phyloP scores from a whole-genome alignment of 1,284 basidiomycete species.

The Butyriboletus regius region DNA sequence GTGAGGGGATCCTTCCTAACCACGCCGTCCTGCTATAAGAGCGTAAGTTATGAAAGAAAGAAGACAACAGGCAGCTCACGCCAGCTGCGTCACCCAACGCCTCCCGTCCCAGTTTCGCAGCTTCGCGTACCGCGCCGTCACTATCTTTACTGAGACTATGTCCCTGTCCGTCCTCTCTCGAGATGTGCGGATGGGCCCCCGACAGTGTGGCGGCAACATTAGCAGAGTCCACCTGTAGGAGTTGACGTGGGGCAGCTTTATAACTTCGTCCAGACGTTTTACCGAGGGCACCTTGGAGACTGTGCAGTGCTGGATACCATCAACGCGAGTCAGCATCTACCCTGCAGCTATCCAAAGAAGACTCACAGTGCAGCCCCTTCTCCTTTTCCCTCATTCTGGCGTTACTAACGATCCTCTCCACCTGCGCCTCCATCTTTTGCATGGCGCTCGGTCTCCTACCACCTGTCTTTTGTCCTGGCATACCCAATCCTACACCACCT shows the following conservation, averaged over 20 bases:
- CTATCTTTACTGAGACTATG: constrained; percentile 33
- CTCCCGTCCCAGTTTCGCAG: constrained; percentile 64
- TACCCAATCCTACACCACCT: constrained; percentile 65
- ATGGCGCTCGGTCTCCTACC: constrained; percentile 83
- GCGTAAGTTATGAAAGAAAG: neutral
- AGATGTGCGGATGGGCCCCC: constrained; percentile 51
- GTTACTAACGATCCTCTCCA: constrained; percentile 91
- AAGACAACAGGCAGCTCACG: constrained; percentile 33
- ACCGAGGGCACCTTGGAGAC: constrained; percentile 91
- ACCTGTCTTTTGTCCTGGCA: constrained; percentile 50
- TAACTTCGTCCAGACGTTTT: constrained; percentile 87
- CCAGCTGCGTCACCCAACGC: constrained; percentile 52
- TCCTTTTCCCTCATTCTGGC: constrained; percentile 80
- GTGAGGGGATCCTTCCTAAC: constrained; percentile 67
- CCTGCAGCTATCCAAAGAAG: neutral
- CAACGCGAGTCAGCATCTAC: constrained; percentile 10
- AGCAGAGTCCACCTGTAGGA: constrained; percentile 74
- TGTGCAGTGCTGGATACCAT: constrained; percentile 52
- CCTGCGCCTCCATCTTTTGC: constrained; percentile 95
- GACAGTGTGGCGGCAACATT: constrained; percentile 47
- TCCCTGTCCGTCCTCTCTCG: constrained; percentile 42
- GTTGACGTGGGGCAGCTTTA: constrained; percentile 90
- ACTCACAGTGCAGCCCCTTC: constrained; percentile 63
- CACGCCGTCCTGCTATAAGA: constrained; percentile 45
- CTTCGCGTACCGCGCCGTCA: constrained; percentile 58